Base-by-base conservation (phyloP, 257 asterid genomes). In the Solanum chilense region DNA sequence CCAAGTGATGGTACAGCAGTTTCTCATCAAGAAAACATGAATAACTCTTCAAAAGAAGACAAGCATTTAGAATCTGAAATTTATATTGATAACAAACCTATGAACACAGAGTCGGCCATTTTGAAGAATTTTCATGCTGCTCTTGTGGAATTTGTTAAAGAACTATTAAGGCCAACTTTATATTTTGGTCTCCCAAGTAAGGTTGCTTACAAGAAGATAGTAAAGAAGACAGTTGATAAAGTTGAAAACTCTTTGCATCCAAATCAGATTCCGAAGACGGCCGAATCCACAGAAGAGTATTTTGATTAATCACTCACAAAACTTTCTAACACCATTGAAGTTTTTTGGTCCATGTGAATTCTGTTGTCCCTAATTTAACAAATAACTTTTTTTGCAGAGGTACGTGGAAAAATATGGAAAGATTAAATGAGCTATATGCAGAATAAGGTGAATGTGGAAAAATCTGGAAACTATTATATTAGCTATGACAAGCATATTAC, bases 101-200 rank as follows among this genome's bases (percentile, higher is more conserved):
- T 73, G 83, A 90, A 87, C 69, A 90, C 70, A 86, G 94, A 92
- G 39, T 87, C 93, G 8, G 93, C 87, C 88, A 90, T 92, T 64
- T 23, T 88, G 82, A 95, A 93, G 83, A 60, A 83, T 76, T 94
- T 97, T 87, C 94, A 91, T 74, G 86, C 92, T 41, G 94, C 95
- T 52, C 96, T 97, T 82, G 92, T 94, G 71, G 99, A 94, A 25
- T 90, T 86, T 87, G 91, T 97, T 80, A 97, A 97, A 86, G 98
- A 95, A 49, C 89, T 97, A 91, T 86, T 97, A 87, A 94, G 86
- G 87, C 98, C 98, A 83, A 89, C 93, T 47, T 97, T 98, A 98
- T 91, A 89, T 3, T 90, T 91, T 80, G 98, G 99, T 41, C 89
- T 91, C 86, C 80, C 94, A 89, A 95, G 94, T 3, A 94, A 92